These are phyloP conservation scores for Stachybotrys chlorohalonatus DNA, from an alignment of 2,329 filamentous ascomycete genomes.

Conservation along the genomic window DNA sequence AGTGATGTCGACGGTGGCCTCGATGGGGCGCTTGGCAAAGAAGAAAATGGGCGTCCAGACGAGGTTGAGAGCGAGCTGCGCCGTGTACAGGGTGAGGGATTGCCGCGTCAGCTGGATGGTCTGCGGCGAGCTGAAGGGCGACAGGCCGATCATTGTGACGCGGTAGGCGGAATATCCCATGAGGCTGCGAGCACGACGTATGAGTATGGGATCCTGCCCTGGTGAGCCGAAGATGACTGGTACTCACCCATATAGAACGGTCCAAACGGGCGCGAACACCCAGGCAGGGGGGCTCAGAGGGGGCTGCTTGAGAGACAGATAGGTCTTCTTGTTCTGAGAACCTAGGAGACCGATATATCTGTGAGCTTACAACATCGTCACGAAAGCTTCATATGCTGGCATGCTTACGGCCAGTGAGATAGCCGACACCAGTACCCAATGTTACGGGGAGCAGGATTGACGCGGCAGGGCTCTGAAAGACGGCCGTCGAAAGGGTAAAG, in stretches of 20 bases:
- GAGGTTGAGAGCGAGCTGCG: conserved; percentile 79
- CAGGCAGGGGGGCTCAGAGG: conserved; percentile 50
- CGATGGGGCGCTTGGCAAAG: conserved; percentile 59
- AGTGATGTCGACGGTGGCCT: conserved; percentile 67
- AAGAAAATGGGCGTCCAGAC: conserved; percentile 94
- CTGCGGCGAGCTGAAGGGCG: conserved; percentile 41
- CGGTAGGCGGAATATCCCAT: conserved; percentile 90
- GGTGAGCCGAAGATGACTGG: conserved; percentile 2
- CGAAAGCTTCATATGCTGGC: conserved; percentile 1
- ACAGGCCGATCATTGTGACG: conserved; percentile 55
- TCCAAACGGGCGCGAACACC: conserved; percentile 59
- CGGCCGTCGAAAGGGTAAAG: conserved; percentile 60
- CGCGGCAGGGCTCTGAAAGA: conserved; percentile 64
- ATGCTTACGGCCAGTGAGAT: conserved; percentile 52
- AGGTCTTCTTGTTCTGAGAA: conserved; percentile 50
- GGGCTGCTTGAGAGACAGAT: conserved; percentile 59
- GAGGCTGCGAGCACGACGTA: conserved; percentile 23
- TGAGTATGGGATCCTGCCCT: neutral
- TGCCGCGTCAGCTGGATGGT: conserved; percentile 53
- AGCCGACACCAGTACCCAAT: conserved; percentile 66
- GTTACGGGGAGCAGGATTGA: conserved; percentile 69
- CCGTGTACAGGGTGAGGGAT: conserved; percentile 72
- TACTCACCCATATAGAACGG: conserved; percentile 48
- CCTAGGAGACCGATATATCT: conserved; percentile 25
- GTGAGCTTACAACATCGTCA: conserved; percentile 2